A percentile compares a stretch with the other conserved stretches of the same genome.
phyloP scores from a whole-genome alignment of 805 yeast genomes.

The Yarrowia hollandica region DNA sequence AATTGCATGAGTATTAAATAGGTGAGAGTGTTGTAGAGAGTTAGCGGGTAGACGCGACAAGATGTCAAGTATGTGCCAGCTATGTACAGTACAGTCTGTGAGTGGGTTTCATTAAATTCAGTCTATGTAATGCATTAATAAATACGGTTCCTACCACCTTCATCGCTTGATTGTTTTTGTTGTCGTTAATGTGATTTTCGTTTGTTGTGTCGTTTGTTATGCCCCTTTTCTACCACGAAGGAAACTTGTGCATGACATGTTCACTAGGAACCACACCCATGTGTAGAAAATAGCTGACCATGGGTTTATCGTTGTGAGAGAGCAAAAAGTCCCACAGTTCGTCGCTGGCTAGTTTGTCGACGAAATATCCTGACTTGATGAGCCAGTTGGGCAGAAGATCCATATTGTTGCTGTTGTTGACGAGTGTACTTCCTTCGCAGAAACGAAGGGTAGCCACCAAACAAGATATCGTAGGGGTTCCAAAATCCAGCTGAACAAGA shows the following conservation, averaged over 20 bases:
- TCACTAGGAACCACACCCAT: slow-evolving; percentile 6
- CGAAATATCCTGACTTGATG: slow-evolving; percentile 9
- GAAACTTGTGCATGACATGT: not conserved
- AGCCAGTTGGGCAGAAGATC: slow-evolving; percentile 20
- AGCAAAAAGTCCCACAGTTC: slow-evolving; percentile 6
- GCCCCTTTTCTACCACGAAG: slow-evolving; percentile 9
- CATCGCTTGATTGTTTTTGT: no score
- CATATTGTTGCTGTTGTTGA: not conserved
- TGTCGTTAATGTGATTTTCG: no score
- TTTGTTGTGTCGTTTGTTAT: no score
- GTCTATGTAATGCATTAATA: slow-evolving; percentile 6
- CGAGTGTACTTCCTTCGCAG: not conserved
- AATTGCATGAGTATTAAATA: slow-evolving; percentile 14
- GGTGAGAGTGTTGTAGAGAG: no score
- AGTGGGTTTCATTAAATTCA: no score
- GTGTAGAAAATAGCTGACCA: not conserved
- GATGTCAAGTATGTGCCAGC: no score
- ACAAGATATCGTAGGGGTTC: not conserved
- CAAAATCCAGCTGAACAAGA: not conserved
- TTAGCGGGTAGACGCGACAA: no score
- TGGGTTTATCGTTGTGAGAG: not conserved
- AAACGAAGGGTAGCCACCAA: not conserved
- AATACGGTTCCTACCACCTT: no score
- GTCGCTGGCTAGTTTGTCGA: not conserved
- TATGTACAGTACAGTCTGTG: not conserved